Percentiles rank a stretch among this genome's conserved stretches.
These are phyloP conservation scores for Debaryomyces coudertii DNA, from an alignment of 1,139 yeast species.

Conservation along the genomic window DNA sequence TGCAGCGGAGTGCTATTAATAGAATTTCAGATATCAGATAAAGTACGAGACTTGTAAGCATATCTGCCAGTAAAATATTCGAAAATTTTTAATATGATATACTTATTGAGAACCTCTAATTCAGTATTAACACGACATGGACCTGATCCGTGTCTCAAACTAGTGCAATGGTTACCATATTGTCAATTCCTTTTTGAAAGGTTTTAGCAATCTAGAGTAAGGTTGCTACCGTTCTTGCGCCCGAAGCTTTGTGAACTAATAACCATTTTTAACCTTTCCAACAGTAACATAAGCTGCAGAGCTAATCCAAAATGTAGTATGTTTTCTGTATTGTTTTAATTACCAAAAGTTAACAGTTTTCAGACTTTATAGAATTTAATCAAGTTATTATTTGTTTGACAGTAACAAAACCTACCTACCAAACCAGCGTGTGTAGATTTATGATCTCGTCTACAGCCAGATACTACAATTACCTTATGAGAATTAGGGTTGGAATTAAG, in stretches of 20 bases:
- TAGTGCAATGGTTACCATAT: slow-evolving; percentile 72
- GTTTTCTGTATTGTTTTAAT: slow-evolving; percentile 23
- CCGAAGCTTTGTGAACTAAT: slow-evolving; percentile 38
- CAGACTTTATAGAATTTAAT: slow-evolving; percentile 17
- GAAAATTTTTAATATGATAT: too few relatives aligned
- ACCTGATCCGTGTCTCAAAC: slow-evolving; percentile 74
- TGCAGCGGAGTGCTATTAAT: too few relatives aligned
- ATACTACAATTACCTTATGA: background rate
- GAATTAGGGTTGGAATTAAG: slow-evolving; percentile 17
- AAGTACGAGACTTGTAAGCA: too few relatives aligned
- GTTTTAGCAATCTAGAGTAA: background rate
- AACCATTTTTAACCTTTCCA: slow-evolving; percentile 38
- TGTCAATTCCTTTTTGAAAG: slow-evolving; percentile 23
- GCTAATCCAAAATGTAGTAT: slow-evolving; percentile 23
- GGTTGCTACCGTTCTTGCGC: slow-evolving; percentile 23
- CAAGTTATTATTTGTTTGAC: slow-evolving; percentile 26
- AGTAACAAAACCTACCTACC: slow-evolving; percentile 36
- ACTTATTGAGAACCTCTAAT: slow-evolving; percentile 18
- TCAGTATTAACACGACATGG: slow-evolving; percentile 57
- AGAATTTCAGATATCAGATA: too few relatives aligned
- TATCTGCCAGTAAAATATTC: too few relatives aligned
- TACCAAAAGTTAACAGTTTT: slow-evolving; percentile 16
- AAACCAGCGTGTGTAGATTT: slow-evolving; percentile 41
- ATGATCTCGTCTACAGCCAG: slow-evolving; percentile 39
- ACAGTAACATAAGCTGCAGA: slow-evolving; percentile 43